Percentiles rank a stretch among this genome's conserved stretches.
Conservation (phyloP, 2,329 filamentous ascomycete species). For the Trichoderma asperellum region DNA sequence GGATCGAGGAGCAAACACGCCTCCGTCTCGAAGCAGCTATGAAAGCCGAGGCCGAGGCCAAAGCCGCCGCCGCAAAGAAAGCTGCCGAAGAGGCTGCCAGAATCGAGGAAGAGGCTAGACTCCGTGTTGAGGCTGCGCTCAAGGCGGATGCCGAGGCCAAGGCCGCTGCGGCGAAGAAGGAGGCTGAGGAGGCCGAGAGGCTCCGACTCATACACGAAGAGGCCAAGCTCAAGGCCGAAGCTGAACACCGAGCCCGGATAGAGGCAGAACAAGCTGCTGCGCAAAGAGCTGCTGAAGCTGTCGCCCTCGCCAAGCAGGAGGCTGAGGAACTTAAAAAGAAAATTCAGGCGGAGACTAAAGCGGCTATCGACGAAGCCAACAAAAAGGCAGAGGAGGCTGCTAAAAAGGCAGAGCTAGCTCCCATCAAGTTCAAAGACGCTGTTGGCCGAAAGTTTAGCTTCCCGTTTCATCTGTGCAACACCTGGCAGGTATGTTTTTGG, state of each 20-base stretch:
- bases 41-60: slow-evolving; percentile 48
- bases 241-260: slow-evolving; percentile 46
- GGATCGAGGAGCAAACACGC: slow-evolving; percentile 54
- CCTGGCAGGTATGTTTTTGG: slow-evolving; percentile 69
- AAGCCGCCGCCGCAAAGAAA: slow-evolving; percentile 46
- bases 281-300: slow-evolving; percentile 45
- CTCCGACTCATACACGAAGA: slow-evolving; percentile 46
- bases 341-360: slow-evolving; percentile 59
- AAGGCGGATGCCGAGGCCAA: slow-evolving; percentile 47
- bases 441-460: slow-evolving; percentile 92
- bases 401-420: slow-evolving; percentile 66
- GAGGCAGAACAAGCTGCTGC: slow-evolving; percentile 49
- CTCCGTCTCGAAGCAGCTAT: slow-evolving; percentile 49
- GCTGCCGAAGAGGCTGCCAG: slow-evolving; percentile 50
- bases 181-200: slow-evolving; percentile 50
- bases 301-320: slow-evolving; percentile 54
- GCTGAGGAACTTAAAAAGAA: slow-evolving; percentile 65
- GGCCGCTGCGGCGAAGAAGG: slow-evolving; percentile 45
- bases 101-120: slow-evolving; percentile 45
- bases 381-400: slow-evolving; percentile 55
- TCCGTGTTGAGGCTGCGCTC: slow-evolving; percentile 44
- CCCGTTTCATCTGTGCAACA: slow-evolving; percentile 82
- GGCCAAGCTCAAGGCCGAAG: slow-evolving; percentile 45
- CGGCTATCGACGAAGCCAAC: slow-evolving; percentile 40
- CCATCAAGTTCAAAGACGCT: slow-evolving; percentile 89